Conservation (phyloP, 2,329 filamentous ascomycete genomes). For the Dothiorella sarmentorum region DNA sequence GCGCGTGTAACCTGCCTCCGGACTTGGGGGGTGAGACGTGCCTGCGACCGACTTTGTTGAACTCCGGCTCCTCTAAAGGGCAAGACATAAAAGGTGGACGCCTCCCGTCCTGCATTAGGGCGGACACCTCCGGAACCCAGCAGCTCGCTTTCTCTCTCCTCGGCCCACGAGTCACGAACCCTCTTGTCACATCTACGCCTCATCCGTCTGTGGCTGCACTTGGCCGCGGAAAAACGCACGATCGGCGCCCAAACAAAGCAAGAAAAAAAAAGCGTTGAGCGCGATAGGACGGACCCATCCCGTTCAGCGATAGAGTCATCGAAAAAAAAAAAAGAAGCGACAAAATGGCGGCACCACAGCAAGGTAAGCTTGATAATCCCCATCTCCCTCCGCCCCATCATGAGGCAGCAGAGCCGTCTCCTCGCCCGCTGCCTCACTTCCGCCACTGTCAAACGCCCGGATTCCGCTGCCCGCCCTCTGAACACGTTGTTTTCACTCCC, state of each 20-base stretch:
- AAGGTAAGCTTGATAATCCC: background rate
- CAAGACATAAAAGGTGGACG: background rate
- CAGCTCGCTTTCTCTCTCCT: background rate
- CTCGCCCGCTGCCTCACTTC: conserved; percentile 10
- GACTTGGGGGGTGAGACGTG: conserved; percentile 5
- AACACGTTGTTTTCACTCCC: background rate
- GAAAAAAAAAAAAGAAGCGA: background rate
- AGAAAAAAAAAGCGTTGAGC: conserved; percentile 14
- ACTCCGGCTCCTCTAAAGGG: conserved; percentile 9
- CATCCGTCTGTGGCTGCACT: background rate
- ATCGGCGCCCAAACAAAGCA: background rate
- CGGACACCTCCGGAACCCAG: background rate
- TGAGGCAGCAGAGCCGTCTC: background rate
- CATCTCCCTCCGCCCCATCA: background rate
- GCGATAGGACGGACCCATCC: conserved; percentile 12
- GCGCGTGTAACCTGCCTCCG: background rate
- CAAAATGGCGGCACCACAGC: conserved; percentile 2
- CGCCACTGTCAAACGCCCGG: background rate
- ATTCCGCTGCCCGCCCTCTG: conserved; percentile 16
- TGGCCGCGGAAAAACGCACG: conserved; percentile 6
- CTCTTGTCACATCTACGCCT: background rate
- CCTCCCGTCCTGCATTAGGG: background rate
- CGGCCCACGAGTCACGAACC: background rate
- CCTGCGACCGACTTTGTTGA: conserved; percentile 14
- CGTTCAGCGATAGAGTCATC: conserved; percentile 12